A percentile compares a stretch with the other conserved stretches of the same genome.
phyloP scores from a whole-genome alignment of 75 land plant species.

The Picea glauca region DNA sequence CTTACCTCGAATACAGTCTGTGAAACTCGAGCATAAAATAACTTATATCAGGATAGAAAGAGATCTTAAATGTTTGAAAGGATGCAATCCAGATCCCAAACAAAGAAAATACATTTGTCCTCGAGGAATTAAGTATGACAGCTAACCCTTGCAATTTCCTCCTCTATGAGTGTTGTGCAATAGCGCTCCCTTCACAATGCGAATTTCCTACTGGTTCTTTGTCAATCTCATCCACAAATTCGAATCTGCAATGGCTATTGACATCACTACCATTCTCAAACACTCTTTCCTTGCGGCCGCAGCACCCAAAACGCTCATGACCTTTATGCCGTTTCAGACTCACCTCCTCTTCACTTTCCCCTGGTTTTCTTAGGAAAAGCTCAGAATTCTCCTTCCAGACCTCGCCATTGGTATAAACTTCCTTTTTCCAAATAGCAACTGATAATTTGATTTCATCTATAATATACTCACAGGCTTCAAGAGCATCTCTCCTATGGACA shows the following conservation, averaged over 20 bases:
- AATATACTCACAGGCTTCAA: slow-evolving; percentile 77
- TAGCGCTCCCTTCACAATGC: too few species aligned
- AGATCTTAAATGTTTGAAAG: too few species aligned
- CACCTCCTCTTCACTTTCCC: slow-evolving; percentile 20
- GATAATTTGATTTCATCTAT: slow-evolving; percentile 91
- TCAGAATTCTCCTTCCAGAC: slow-evolving; percentile 96
- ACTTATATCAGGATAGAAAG: too few species aligned
- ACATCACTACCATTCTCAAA: slow-evolving; percentile 3
- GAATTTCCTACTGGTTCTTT: too few species aligned
- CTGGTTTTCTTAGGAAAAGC: slow-evolving; percentile 39
- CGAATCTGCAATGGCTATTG: background rate
- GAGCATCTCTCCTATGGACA: slow-evolving; percentile 72
- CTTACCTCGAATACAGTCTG: too few species aligned
- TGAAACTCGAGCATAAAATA: too few species aligned
- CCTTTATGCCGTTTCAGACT: background rate
- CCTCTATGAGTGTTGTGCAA: too few species aligned
- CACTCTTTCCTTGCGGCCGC: slow-evolving; percentile 6
- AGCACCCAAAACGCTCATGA: background rate
- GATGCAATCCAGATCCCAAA: too few species aligned
- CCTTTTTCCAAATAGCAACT: slow-evolving; percentile 98
- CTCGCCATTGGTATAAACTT: slow-evolving; percentile 83
- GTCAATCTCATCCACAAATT: too few species aligned
- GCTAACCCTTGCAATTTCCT: too few species aligned
- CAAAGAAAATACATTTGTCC: too few species aligned
- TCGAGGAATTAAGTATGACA: too few species aligned